Percentiles rank a stretch among this genome's conserved stretches.
Evolutionary conservation across 805 yeast genomes (phyloP).

Genomic region (Tetrapisispora pingtungensis): DNA sequence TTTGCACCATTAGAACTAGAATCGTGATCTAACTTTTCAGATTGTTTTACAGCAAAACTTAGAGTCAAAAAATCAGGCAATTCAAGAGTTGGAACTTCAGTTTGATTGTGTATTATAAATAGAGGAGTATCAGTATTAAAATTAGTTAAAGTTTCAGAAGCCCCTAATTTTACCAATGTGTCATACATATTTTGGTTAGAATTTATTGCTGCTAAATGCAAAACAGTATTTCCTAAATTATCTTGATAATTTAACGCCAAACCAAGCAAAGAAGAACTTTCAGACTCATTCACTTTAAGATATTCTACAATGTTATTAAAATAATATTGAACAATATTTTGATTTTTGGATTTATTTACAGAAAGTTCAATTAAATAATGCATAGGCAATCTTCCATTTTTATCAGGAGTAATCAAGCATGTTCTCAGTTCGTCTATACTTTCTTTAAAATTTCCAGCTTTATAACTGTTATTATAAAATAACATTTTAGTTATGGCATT

Average conservation of each 20-base stretch:
- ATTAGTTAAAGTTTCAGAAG: conserved; percentile 24
- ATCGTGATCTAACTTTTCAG: neutral
- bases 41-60: neutral
- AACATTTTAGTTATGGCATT: conserved; percentile 61
- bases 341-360: conserved; percentile 38
- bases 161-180: conserved; percentile 25
- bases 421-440: conserved; percentile 51
- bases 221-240: conserved; percentile 72
- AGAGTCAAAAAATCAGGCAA: neutral
- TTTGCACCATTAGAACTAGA: neutral
- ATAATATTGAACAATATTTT: conserved; percentile 45
- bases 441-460: conserved; percentile 46
- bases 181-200: conserved; percentile 25
- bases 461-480: conserved; percentile 64
- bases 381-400: conserved; percentile 62
- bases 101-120: conserved; percentile 20
- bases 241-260: conserved; percentile 69
- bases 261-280: conserved; percentile 36
- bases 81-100: conserved; percentile 2
- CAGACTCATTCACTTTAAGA: conserved; percentile 18
- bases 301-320: conserved; percentile 39
- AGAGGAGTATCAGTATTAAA: conserved; percentile 25
- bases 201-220: conserved; percentile 55
- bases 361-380: conserved; percentile 55
- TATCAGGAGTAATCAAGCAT: conserved; percentile 63